These are phyloP conservation scores for Aspergillus alliaceus DNA, from an alignment of 2,329 filamentous ascomycete species.

Conservation along the genomic window DNA sequence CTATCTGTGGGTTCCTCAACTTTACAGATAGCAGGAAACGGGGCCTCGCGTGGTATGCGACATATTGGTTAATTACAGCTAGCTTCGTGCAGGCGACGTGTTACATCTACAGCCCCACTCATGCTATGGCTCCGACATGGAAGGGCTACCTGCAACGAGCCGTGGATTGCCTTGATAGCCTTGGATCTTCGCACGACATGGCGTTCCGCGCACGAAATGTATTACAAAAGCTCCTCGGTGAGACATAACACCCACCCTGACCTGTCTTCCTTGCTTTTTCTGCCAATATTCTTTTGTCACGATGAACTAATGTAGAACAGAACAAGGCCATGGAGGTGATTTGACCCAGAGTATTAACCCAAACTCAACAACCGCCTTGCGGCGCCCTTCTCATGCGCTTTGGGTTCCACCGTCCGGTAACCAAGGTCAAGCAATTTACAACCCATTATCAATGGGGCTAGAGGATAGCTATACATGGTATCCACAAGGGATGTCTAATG, in stretches of 20 bases:
- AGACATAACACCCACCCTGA: neutral
- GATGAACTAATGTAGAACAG: neutral
- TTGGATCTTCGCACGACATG: constrained; percentile 21
- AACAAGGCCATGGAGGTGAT: constrained; percentile 5
- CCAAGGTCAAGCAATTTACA: constrained; percentile 9
- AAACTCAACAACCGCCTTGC: constrained; percentile 5
- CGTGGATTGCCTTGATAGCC: constrained; percentile 17
- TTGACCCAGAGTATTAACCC: constrained; percentile 1
- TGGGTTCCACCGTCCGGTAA: constrained; percentile 7
- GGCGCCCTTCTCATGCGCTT: constrained; percentile 6
- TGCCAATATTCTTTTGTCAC: too few species aligned
- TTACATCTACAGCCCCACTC: constrained; percentile 20
- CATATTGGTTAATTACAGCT: constrained; percentile 23
- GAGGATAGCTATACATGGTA: constrained; percentile 12
- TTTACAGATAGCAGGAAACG: constrained; percentile 16
- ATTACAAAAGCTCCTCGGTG: constrained; percentile 19
- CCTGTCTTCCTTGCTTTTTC: neutral
- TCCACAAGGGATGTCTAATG: constrained; percentile 18
- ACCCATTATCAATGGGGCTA: constrained; percentile 11
- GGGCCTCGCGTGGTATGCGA: constrained; percentile 23
- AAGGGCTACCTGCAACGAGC: constrained; percentile 16
- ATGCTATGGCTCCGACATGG: constrained; percentile 15
- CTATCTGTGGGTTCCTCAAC: constrained; percentile 20
- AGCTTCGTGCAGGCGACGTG: constrained; percentile 24
- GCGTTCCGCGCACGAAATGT: constrained; percentile 18